Evolutionary conservation across 169 alveolate genomes (phyloP), one percentile per base, ranked within the genome.

Genomic region (Cryptosporidium andersoni): DNA sequence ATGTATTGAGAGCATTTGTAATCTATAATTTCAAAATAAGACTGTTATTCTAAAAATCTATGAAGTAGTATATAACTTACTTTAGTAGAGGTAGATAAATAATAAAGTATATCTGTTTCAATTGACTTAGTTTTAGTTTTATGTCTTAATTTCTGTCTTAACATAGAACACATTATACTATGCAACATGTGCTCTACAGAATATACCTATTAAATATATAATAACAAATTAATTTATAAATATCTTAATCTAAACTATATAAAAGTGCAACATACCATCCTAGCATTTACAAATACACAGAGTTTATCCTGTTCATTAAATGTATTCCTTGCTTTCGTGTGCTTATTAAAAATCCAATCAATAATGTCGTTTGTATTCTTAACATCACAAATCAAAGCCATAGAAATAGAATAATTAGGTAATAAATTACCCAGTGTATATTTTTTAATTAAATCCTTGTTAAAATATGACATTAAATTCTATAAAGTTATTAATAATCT

Each of bases 31-130:
- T 36, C 5, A 14, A 16, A 3, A n/a, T 37, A 6, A 66, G n/a
- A 4, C 6, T 36, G 40, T 34, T 65, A 43, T 48, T 40, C 40
- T n/a, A 55, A 58, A 39, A 11, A 16, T 74, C 9, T 14, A 51
- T 9, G 16, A 14, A 6, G 4, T 2, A 14, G 1, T 14, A 47
- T 16, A n/a, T 14, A 25, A 74, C 85, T 74, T 58, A 74, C 85
- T 47, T 74, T 74, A 25, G 85, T 74, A n/a, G 85, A 74, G 3
- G 85, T 66, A 60, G 85, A 74, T 68, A 74, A 58, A 74, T 74
- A 39, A 36, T 74, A 74, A 12, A 74, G 16, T 42, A 74, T 58
- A 45, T 74, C 85, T n/a, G 85, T 74, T 39, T 74, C 85, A 34
- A 74, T 58, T 9, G 85, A 11, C 16, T 48, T 74, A 42, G 85